These are phyloP conservation scores for Myrica gale DNA, from an alignment of 306 rosid genomes.

Conservation along the genomic window DNA sequence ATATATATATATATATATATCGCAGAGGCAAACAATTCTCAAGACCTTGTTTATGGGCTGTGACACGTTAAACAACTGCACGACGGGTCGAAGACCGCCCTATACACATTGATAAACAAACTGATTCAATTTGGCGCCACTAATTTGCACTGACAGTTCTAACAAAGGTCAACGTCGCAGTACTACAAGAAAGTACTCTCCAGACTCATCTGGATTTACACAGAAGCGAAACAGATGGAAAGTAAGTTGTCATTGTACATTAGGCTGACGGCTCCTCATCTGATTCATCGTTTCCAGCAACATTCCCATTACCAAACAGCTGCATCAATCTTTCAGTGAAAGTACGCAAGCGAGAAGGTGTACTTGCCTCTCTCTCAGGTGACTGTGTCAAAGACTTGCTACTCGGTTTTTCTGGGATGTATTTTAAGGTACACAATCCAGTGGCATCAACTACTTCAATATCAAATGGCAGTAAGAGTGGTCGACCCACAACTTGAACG, in stretches of 20 bases:
- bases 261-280: slow-evolving; percentile 3
- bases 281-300: background rate
- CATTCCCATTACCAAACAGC: background rate
- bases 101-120: background rate
- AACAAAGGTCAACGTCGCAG: background rate
- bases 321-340: slow-evolving; percentile 33
- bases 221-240: background rate
- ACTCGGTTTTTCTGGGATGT: slow-evolving; percentile 17
- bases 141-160: background rate
- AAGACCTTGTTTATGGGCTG: background rate
- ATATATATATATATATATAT: too few species aligned
- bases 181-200: background rate
- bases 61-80: background rate
- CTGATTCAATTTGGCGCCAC: background rate
- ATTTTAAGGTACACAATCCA: slow-evolving; percentile 41
- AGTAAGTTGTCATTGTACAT: background rate
- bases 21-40: background rate
- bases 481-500: slow-evolving; percentile 48
- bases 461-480: slow-evolving; percentile 33
- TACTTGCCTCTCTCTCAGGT: slow-evolving; percentile 14
- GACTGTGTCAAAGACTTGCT: slow-evolving; percentile 1
- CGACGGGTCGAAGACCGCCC: background rate
- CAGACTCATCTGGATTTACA: background rate
- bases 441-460: slow-evolving; percentile 29
- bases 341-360: slow-evolving; percentile 25